phyloP scores from a whole-genome alignment of 139 green algal species.

The Diplosphaera chodatii region DNA sequence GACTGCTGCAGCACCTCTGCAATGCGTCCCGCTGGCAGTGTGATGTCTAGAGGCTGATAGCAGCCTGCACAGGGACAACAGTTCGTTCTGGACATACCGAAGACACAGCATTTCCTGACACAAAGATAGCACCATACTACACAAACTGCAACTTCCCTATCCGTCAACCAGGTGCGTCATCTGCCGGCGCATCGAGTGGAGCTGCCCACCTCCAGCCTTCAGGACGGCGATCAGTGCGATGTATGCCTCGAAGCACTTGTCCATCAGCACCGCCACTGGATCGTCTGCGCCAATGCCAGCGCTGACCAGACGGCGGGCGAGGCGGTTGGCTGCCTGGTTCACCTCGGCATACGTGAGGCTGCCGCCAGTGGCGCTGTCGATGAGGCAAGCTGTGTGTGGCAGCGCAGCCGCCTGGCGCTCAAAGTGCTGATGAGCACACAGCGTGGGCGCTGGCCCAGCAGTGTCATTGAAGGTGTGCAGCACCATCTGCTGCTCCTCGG shows the following conservation, averaged over 20 bases:
- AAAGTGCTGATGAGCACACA: slow-evolving; percentile 17
- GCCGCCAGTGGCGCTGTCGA: not conserved
- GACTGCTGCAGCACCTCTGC: too few relatives aligned
- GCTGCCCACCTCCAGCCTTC: slow-evolving; percentile 41
- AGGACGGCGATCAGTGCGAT: slow-evolving; percentile 33
- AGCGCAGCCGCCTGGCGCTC: slow-evolving; percentile 10
- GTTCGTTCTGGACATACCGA: too few relatives aligned
- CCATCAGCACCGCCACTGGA: slow-evolving; percentile 34
- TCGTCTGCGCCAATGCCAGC: not conserved
- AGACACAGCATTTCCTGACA: too few relatives aligned
- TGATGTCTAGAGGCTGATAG: too few relatives aligned
- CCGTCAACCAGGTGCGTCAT: slow-evolving; percentile 48
- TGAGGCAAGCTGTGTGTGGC: slow-evolving; percentile 15
- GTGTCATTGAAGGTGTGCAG: slow-evolving; percentile 3
- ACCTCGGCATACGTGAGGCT: slow-evolving; percentile 17
- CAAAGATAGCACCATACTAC: too few relatives aligned
- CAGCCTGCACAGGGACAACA: too few relatives aligned
- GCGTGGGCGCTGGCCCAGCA: too few relatives aligned
- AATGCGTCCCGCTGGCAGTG: too few relatives aligned
- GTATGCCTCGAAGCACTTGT: slow-evolving; percentile 33
- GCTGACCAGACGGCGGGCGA: slow-evolving; percentile 20
- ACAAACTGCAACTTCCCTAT: too few relatives aligned
- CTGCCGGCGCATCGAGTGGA: too few relatives aligned
- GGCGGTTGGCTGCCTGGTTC: slow-evolving; percentile 19
- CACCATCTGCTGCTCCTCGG: not conserved